Evolutionary conservation across 2,329 filamentous ascomycete genomes (phyloP).

Genomic region (Diplodia seriata): DNA sequence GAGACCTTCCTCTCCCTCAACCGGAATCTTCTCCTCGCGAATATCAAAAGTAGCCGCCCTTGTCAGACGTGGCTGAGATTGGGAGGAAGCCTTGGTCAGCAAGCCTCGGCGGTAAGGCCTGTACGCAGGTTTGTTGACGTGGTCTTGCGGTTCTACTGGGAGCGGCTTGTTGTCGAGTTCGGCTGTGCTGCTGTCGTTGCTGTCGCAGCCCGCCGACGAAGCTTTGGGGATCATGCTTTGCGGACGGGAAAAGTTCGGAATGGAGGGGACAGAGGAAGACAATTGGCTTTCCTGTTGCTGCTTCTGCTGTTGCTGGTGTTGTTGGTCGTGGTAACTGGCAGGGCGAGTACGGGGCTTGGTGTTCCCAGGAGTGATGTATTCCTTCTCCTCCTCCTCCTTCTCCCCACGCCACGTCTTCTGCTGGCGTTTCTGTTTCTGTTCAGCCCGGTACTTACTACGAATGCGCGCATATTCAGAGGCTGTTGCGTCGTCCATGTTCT

Average conservation of each 20-base stretch:
- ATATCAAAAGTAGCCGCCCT: conserved; percentile 8
- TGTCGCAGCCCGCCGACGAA: not conserved
- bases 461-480: conserved; percentile 47
- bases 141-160: not conserved
- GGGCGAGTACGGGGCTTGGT: not conserved
- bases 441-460: conserved; percentile 45
- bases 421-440: not conserved
- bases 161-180: conserved; percentile 17
- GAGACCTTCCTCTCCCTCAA: not conserved
- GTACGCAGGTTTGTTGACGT: not conserved
- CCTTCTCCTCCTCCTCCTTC: not conserved
- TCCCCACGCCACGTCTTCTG: not conserved
- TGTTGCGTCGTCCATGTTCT: conserved; percentile 46
- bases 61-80: not conserved
- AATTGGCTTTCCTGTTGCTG: not conserved
- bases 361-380: not conserved
- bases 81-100: conserved; percentile 8
- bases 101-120: conserved; percentile 20
- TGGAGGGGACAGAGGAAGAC: not conserved
- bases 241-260: conserved; percentile 24
- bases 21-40: conserved; percentile 28
- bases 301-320: conserved; percentile 7
- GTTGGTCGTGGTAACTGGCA: not conserved
- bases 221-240: conserved; percentile 11
- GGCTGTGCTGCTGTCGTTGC: not conserved